A percentile compares a stretch with the other conserved stretches of the same genome.
Evolutionary conservation across 1,284 basidiomycete genomes (phyloP).

Genomic region (Vanrija pseudolonga): DNA sequence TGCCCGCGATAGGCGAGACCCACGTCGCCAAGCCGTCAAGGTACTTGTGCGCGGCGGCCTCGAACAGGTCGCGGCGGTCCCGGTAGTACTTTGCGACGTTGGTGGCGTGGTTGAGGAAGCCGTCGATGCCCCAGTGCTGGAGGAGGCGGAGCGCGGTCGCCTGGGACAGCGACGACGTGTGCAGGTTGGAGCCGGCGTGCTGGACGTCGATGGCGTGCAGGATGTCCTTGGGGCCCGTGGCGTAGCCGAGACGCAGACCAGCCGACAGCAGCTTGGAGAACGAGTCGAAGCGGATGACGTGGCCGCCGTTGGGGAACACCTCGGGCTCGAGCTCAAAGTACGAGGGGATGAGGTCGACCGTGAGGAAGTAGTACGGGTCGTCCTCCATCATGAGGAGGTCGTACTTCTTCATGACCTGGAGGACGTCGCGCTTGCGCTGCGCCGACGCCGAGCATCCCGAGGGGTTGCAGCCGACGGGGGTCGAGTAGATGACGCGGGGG

Average conservation of each 20-base stretch:
- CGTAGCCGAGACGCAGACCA: conserved; percentile 65
- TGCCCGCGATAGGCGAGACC: conserved; percentile 79
- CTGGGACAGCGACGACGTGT: conserved; percentile 73
- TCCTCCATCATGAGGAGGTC: conserved; percentile 83
- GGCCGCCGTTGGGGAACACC: conserved; percentile 56
- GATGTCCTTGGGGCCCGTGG: conserved; percentile 70
- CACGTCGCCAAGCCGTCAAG: conserved; percentile 75
- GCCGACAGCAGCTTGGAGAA: conserved; percentile 83
- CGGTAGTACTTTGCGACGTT: conserved; percentile 75
- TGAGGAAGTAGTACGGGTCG: conserved; percentile 52
- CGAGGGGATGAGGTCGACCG: conserved; percentile 58
- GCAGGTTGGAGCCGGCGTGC: conserved; percentile 62
- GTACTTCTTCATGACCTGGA: conserved; percentile 69
- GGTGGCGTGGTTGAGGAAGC: conserved; percentile 70
- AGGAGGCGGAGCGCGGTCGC: conserved; percentile 68
- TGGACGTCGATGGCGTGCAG: conserved; percentile 70
- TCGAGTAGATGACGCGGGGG: conserved; percentile 72
- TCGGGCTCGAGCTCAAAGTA: conserved; percentile 72
- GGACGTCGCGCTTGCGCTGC: conserved; percentile 71
- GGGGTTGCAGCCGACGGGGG: conserved; percentile 68
- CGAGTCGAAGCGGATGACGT: conserved; percentile 82
- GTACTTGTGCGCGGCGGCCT: conserved; percentile 67
- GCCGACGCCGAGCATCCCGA: conserved; percentile 71
- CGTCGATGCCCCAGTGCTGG: conserved; percentile 70
- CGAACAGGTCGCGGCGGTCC: conserved; percentile 71